Percentiles rank a stretch among this genome's conserved stretches.
Conservation (phyloP, 2,329 filamentous ascomycete genomes). For the Hypoxylon sp. region DNA sequence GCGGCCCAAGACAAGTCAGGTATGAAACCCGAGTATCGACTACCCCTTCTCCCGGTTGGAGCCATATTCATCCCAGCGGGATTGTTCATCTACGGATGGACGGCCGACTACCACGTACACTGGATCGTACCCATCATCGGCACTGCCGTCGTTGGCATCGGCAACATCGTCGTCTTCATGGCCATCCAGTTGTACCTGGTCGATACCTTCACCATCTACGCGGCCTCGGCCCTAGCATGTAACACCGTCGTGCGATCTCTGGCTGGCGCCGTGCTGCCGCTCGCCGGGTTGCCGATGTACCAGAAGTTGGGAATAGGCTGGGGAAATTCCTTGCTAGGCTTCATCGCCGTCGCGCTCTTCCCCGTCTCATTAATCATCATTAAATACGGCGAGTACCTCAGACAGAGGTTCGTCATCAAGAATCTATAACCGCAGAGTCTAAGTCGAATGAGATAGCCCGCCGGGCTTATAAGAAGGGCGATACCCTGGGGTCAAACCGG, state of each 20-base stretch:
- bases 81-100: slow-evolving; percentile 49
- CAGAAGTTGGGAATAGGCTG: slow-evolving; percentile 43
- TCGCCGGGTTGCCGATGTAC: slow-evolving; percentile 52
- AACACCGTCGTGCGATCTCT: slow-evolving; percentile 61
- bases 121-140: slow-evolving; percentile 63
- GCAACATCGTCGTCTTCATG: slow-evolving; percentile 54
- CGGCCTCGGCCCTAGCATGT: slow-evolving; percentile 60
- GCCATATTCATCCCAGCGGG: slow-evolving; percentile 42
- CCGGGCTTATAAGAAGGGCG: slow-evolving; percentile 1
- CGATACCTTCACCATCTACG: slow-evolving; percentile 55
- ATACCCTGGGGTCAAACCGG: background rate
- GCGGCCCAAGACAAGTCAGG: slow-evolving; percentile 51
- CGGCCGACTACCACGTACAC: slow-evolving; percentile 46
- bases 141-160: slow-evolving; percentile 55
- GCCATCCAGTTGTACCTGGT: slow-evolving; percentile 65
- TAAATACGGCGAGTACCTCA: slow-evolving; percentile 35
- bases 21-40: slow-evolving; percentile 41
- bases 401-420: slow-evolving; percentile 27
- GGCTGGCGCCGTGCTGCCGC: slow-evolving; percentile 62
- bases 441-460: background rate
- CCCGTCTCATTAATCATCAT: slow-evolving; percentile 35
- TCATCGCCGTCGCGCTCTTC: slow-evolving; percentile 42
- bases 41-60: slow-evolving; percentile 33
- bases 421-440: slow-evolving; percentile 26
- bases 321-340: slow-evolving; percentile 45